Evolutionary conservation across 139 green algal species (phyloP).

Genomic region (Diplosphaera chodatii): DNA sequence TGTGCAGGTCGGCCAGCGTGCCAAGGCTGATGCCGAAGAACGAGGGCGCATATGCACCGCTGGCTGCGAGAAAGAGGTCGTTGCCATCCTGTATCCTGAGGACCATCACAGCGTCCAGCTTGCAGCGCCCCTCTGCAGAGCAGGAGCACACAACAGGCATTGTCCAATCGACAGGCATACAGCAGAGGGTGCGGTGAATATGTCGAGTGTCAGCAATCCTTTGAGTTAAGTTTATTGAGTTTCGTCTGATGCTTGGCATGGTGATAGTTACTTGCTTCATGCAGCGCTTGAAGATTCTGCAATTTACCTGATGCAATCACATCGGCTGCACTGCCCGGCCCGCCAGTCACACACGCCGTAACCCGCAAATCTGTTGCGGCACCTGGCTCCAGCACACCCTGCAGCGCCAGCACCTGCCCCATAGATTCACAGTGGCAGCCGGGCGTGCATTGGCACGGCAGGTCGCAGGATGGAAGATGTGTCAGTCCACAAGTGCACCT

Average conservation of each 20-base stretch:
- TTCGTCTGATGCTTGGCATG: too few relatives aligned
- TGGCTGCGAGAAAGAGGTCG: constrained; percentile 60
- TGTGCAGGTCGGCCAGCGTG: constrained; percentile 7
- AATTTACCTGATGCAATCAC: constrained; percentile 13
- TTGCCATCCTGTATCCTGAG: constrained; percentile 52
- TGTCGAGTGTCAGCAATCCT: too few relatives aligned
- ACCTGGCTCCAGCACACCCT: constrained; percentile 18
- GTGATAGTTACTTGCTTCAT: too few relatives aligned
- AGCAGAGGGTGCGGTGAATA: too few relatives aligned
- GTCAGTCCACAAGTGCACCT: too few relatives aligned
- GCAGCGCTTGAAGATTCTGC: too few relatives aligned
- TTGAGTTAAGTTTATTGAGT: too few relatives aligned
- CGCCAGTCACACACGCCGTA: constrained; percentile 8
- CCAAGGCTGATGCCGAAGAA: constrained; percentile 37
- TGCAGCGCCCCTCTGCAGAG: neutral
- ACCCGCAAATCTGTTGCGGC: constrained; percentile 3
- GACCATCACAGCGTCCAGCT: constrained; percentile 62
- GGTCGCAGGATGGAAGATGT: too few relatives aligned
- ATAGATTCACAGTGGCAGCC: neutral
- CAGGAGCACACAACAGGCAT: too few relatives aligned
- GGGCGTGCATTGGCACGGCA: too few relatives aligned
- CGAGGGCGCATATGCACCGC: constrained; percentile 33
- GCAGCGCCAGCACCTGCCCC: neutral
- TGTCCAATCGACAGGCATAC: too few relatives aligned
- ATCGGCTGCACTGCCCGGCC: constrained; percentile 4